Evolutionary conservation across 495 filamentous ascomycete species (phyloP).

Genomic region (Aspergillus heteromorphus): DNA sequence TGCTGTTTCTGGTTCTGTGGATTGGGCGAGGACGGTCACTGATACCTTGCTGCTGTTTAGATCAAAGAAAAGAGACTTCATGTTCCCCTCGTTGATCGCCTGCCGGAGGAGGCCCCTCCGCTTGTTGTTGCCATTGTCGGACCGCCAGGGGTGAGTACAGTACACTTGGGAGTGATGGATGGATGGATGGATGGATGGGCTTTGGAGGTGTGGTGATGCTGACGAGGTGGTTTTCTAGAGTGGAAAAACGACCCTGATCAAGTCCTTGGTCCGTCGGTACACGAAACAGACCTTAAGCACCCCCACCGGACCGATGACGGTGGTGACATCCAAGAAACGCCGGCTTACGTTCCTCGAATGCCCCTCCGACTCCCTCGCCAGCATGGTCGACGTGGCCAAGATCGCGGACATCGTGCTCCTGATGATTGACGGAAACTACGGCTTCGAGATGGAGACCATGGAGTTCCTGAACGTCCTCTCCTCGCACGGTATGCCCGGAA

Average conservation of each 20-base stretch:
- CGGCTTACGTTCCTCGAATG: constrained; percentile 95
- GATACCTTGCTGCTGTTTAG: constrained; percentile 32
- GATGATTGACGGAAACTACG: constrained; percentile 97
- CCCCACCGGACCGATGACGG: constrained; percentile 85
- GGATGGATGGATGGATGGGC: constrained; percentile 24
- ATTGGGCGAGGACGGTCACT: neutral
- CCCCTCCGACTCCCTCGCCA: constrained; percentile 83
- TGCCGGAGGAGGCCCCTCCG: constrained; percentile 94
- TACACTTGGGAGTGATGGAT: constrained; percentile 28
- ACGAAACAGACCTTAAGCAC: constrained; percentile 89
- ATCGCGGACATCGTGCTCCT: constrained; percentile 93
- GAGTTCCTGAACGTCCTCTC: constrained; percentile 91
- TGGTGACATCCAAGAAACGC: constrained; percentile 89
- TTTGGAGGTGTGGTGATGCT: constrained; percentile 5
- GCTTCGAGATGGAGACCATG: constrained; percentile 99
- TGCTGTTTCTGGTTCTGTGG: no score
- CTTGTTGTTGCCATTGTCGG: constrained; percentile 89
- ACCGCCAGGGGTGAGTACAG: constrained; percentile 77
- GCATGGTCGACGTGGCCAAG: constrained; percentile 93
- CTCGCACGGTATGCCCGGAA: constrained; percentile 91
- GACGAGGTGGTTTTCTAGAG: constrained; percentile 28
- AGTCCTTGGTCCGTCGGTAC: constrained; percentile 89
- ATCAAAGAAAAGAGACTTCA: constrained; percentile 93
- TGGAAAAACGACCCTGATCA: constrained; percentile 75
- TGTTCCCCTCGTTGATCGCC: constrained; percentile 89